Percentiles rank a stretch among this genome's conserved stretches.
Conservation (phyloP, 2,329 filamentous ascomycete species). For the Lachnellula occidentalis region DNA sequence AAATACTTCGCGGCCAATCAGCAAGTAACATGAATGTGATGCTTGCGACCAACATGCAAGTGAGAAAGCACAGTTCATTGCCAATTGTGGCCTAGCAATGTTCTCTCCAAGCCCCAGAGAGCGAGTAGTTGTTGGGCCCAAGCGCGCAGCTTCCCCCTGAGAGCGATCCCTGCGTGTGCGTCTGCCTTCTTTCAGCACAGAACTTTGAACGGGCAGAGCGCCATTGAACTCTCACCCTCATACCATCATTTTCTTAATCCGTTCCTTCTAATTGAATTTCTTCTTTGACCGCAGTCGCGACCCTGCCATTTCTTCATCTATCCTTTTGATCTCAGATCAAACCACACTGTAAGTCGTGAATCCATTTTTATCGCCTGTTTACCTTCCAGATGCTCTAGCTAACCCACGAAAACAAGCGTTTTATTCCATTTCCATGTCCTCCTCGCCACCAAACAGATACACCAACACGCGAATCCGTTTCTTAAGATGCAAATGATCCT, state of each 20-base stretch:
- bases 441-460: background rate
- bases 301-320: conserved; percentile 3
- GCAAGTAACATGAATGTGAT: too few species aligned
- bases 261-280: background rate
- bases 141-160: background rate
- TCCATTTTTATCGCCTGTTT: background rate
- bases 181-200: background rate
- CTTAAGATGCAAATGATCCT: conserved; percentile 4
- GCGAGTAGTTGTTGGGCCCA: background rate
- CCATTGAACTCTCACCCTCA: background rate
- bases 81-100: background rate
- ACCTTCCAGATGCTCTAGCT: background rate
- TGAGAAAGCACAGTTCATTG: too few species aligned
- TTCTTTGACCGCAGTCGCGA: background rate
- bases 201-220: background rate
- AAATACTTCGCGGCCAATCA: background rate
- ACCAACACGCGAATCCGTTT: conserved; percentile 9
- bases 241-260: background rate
- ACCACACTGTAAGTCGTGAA: conserved; percentile 3
- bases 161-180: background rate
- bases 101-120: background rate
- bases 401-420: background rate
- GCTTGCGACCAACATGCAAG: too few species aligned
- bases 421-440: conserved; percentile 12
- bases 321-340: background rate